Percentiles rank a stretch among this genome's conserved stretches.
Conservation (phyloP, 345 rosid species). For the Salix viminalis region DNA sequence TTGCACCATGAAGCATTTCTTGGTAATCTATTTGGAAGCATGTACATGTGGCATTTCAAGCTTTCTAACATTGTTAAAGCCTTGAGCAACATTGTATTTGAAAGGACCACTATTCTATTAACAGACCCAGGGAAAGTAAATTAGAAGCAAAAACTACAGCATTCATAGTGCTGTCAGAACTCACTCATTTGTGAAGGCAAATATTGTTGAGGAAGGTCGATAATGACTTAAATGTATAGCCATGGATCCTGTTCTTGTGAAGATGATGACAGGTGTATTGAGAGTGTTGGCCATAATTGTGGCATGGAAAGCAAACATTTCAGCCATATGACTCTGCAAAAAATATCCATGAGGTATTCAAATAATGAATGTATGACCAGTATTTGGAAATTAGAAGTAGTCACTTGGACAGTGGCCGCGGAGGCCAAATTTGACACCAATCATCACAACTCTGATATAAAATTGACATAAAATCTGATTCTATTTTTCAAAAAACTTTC, state of each 20-base stretch:
- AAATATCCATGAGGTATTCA: conserved; percentile 18
- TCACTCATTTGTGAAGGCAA: conserved; percentile 92
- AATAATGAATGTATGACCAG: conserved; percentile 6
- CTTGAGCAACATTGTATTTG: not conserved
- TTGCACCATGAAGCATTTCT: not conserved
- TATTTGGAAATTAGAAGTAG: not conserved
- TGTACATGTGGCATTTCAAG: not conserved
- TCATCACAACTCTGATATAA: not conserved
- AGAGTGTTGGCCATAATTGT: conserved; percentile 92
- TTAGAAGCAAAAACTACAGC: not conserved
- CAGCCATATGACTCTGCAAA: conserved; percentile 86
- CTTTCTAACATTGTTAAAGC: not conserved
- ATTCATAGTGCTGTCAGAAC: conserved; percentile 20
- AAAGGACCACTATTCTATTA: not conserved
- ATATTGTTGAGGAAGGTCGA: conserved; percentile 76
- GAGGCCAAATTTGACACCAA: not conserved
- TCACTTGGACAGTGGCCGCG: not conserved
- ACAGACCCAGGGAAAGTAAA: conserved; percentile 2
- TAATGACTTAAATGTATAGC: conserved; percentile 79
- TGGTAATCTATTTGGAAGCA: not conserved
- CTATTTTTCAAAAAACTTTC: not conserved
- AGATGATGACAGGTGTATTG: conserved; percentile 69
- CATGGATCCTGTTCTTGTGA: conserved; percentile 96
- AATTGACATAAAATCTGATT: not conserved
- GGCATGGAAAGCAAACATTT: conserved; percentile 95